These are phyloP conservation scores for Nigrospora sphaerica DNA, from an alignment of 2,329 filamentous ascomycete species.

Conservation along the genomic window DNA sequence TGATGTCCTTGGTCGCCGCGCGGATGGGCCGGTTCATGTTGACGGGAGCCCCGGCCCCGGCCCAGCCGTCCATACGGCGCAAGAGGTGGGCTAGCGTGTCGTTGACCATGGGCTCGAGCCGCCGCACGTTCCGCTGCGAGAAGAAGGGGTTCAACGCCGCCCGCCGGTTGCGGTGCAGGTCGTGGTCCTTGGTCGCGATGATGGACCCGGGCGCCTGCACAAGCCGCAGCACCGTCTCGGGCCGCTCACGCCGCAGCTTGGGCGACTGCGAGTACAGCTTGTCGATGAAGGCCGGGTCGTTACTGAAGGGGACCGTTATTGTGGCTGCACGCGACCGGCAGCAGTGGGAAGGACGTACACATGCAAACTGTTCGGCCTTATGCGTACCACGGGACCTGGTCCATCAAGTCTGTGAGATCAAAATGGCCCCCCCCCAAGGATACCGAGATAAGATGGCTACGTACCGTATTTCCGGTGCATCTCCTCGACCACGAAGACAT, in stretches of 20 bases:
- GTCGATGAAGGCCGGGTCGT: slow-evolving; percentile 19
- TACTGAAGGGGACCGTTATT: not conserved
- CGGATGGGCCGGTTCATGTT: slow-evolving; percentile 9
- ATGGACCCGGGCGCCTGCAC: slow-evolving; percentile 11
- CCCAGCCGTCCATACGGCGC: slow-evolving; percentile 13
- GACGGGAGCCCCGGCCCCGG: slow-evolving; percentile 5
- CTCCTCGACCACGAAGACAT: slow-evolving; percentile 14
- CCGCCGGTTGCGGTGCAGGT: slow-evolving; percentile 14
- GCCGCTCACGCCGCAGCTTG: slow-evolving; percentile 11
- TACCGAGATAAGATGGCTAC: not conserved
- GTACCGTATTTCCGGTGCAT: slow-evolving; percentile 17
- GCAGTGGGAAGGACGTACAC: slow-evolving; percentile 5
- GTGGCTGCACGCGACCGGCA: too few relatives aligned
- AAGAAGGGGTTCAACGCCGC: slow-evolving; percentile 17
- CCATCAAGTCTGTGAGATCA: too few relatives aligned
- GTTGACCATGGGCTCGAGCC: slow-evolving; percentile 13
- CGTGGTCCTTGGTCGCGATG: slow-evolving; percentile 11
- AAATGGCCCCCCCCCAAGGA: too few relatives aligned
- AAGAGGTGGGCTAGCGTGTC: slow-evolving; percentile 11
- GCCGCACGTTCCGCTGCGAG: slow-evolving; percentile 13
- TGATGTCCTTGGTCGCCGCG: slow-evolving; percentile 14
- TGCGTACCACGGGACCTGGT: slow-evolving; percentile 14
- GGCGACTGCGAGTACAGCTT: slow-evolving; percentile 14
- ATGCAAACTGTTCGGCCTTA: slow-evolving; percentile 20
- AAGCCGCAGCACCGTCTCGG: slow-evolving; percentile 7